phyloP scores from a whole-genome alignment of 495 filamentous ascomycete species.

The Penicillium herquei region DNA sequence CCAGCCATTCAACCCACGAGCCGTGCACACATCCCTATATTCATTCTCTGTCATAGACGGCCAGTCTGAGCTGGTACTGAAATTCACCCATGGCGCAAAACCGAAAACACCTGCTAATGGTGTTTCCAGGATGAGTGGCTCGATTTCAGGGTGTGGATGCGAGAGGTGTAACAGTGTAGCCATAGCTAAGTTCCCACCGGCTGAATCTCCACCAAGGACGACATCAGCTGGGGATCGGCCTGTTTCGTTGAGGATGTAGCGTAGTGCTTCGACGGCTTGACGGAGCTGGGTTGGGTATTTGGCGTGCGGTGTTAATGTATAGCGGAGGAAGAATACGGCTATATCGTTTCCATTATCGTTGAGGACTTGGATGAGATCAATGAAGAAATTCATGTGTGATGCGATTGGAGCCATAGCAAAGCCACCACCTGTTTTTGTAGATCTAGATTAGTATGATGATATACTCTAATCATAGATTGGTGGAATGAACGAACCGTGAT shows the following conservation, averaged over 20 bases:
- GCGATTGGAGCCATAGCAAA: constrained; percentile 46
- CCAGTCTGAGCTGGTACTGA: constrained; percentile 29
- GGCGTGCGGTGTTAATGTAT: constrained; percentile 53
- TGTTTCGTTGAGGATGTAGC: constrained; percentile 46
- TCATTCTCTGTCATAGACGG: constrained; percentile 43
- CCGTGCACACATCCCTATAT: constrained; percentile 48
- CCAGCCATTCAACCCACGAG: constrained; percentile 35
- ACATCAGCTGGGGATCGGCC: constrained; percentile 44
- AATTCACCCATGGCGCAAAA: constrained; percentile 56
- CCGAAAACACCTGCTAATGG: constrained; percentile 51
- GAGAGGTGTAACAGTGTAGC: constrained; percentile 56
- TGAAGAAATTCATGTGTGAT: constrained; percentile 48
- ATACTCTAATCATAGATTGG: not conserved
- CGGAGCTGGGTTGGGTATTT: constrained; percentile 58
- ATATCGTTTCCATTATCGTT: constrained; percentile 43
- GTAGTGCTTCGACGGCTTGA: constrained; percentile 53
- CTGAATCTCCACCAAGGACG: constrained; percentile 60
- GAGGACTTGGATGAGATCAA: constrained; percentile 41
- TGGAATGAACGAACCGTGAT: constrained; percentile 47
- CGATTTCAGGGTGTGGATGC: constrained; percentile 56
- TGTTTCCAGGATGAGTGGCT: constrained; percentile 25
- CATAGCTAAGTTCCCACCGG: constrained; percentile 59
- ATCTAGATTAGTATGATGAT: not conserved
- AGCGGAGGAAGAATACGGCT: constrained; percentile 53
- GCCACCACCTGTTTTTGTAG: constrained; percentile 50